These are phyloP conservation scores for Cryptococcus sp. DNA, from an alignment of 1,284 basidiomycete species.

Conservation along the genomic window DNA sequence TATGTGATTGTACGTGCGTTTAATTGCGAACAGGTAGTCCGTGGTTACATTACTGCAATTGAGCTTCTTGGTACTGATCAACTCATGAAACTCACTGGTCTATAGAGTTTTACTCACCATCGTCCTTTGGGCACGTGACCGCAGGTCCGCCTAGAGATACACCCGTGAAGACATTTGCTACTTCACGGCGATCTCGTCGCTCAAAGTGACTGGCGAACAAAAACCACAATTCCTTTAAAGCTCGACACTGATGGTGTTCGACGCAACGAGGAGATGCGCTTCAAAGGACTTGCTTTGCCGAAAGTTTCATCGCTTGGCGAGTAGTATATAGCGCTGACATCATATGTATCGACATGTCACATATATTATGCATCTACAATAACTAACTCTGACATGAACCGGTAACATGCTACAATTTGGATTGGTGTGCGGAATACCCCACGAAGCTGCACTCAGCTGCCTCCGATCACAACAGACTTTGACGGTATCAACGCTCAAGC, in stretches of 20 bases:
- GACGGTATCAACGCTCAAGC: too few species aligned
- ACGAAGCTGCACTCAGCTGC: too few species aligned
- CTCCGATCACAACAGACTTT: too few species aligned
- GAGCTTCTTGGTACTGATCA: not conserved
- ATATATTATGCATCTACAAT: not conserved
- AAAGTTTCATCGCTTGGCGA: constrained; percentile 3
- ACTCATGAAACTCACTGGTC: not conserved
- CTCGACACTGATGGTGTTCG: not conserved
- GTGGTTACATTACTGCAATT: too few species aligned
- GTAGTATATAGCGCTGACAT: constrained; percentile 13
- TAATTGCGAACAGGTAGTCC: too few species aligned
- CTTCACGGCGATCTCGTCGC: too few species aligned
- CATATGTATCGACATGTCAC: not conserved
- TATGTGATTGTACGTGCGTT: too few species aligned
- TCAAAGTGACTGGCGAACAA: not conserved
- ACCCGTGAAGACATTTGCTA: not conserved
- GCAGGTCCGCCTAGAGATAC: not conserved
- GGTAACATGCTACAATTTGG: not conserved
- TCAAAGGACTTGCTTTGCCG: constrained; percentile 9
- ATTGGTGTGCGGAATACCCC: too few species aligned
- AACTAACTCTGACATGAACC: not conserved
- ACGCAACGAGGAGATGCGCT: not conserved
- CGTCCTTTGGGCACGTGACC: too few species aligned
- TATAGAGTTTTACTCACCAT: not conserved
- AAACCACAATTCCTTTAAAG: not conserved